Base-by-base conservation (phyloP, 2,329 filamentous ascomycete genomes). In the Aspergillus proliferans region DNA sequence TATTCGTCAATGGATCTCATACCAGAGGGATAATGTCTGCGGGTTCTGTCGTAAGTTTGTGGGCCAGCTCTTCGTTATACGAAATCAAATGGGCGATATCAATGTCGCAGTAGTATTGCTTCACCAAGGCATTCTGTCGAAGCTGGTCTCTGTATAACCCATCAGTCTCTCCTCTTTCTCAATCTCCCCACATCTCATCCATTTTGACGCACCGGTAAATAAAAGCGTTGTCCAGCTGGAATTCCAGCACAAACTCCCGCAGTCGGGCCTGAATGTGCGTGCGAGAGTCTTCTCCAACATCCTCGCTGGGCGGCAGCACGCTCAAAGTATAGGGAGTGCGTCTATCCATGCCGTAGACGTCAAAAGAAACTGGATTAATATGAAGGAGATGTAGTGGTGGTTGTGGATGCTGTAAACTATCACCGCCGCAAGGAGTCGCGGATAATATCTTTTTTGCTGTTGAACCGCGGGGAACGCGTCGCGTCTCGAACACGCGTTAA, bases 61-160 rank as follows among this genome's bases (percentile, higher is more conserved):
- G 88, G 24, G 92, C 93, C 52, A 98, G 79, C 68, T 96, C 90
- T 71, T 97, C 92, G 64, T 95, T 93, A 73, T 91, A 97, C 53
- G 87, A 93, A 68, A 97, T 97, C 51, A 98, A 76, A 68, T 98
- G 92, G 53, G 87, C 88, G 60, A 98, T 88, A 68, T 98, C 91
- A 66, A 98, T 82, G 68, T 98, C 92, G 75, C 93, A 96, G 70
- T 86, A 96, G 74, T 90, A 97, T 61, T 91, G 90, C 68, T 95
- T 93, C 39, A 95, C 78, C 1, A 97, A 80, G 6, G 93, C 90
- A 74, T 98, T 98, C 66, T 97, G 90, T 61, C 88, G 84, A 51
- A 98, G 82, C 72, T 97, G 93, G 63, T 97, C 92, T 80, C 93
- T 94, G 55, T 44, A 46, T 10, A 6, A 45, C 33, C 18, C 34